Conservation (phyloP, 805 yeast genomes). For the Metschnikowia arizonensis region DNA sequence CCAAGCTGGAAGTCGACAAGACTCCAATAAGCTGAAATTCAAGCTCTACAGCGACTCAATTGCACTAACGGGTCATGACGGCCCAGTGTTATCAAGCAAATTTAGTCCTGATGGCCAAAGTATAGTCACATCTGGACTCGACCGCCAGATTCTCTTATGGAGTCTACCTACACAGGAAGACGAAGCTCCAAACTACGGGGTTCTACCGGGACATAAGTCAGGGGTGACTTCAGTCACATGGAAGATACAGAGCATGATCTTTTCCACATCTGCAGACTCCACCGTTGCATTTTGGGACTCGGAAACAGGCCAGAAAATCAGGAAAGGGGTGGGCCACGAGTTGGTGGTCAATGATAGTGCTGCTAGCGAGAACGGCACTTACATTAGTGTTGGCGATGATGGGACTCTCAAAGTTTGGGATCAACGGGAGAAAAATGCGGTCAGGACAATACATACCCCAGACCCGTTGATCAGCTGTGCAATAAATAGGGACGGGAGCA, state of each 20-base stretch:
- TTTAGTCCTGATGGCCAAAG: conserved; percentile 50
- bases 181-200: conserved; percentile 40
- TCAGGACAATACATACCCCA: conserved; percentile 38
- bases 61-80: conserved; percentile 49
- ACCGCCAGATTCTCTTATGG: conserved; percentile 49
- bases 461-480: conserved; percentile 56
- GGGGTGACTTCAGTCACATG: conserved; percentile 62
- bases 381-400: conserved; percentile 61
- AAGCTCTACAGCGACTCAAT: conserved; percentile 28
- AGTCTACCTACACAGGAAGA: conserved; percentile 30
- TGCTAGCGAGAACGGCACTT: conserved; percentile 24
- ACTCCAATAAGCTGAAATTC: background rate
- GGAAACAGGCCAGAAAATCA: conserved; percentile 48
- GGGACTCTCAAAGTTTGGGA: conserved; percentile 66
- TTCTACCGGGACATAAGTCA: conserved; percentile 53
- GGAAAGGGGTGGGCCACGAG: conserved; percentile 52
- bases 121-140: conserved; percentile 63
- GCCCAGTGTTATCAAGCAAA: conserved; percentile 48
- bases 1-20: background rate
- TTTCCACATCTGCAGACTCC: conserved; percentile 57
- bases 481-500: conserved; percentile 34
- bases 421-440: conserved; percentile 45
- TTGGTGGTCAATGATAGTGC: conserved; percentile 55
- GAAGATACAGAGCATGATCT: conserved; percentile 39
- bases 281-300: conserved; percentile 63